These are phyloP conservation scores for Dissophora ornata DNA, from an alignment of 192 early-diverging fungal species.

Conservation along the genomic window DNA sequence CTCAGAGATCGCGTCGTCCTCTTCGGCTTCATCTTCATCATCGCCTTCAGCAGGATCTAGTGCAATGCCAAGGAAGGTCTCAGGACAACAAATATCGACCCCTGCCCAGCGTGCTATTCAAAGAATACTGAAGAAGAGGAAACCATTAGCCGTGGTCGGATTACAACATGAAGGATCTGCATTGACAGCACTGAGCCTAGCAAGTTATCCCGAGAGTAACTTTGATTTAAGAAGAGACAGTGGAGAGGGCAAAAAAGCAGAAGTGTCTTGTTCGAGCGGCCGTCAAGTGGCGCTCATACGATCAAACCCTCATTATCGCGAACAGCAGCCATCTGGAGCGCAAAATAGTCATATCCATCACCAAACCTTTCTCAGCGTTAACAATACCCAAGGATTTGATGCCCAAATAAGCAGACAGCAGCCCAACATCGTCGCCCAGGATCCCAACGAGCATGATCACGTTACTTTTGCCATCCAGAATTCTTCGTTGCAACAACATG, in stretches of 20 bases:
- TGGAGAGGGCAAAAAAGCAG: neutral
- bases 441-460: conserved; percentile 24
- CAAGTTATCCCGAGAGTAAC: conserved; percentile 5
- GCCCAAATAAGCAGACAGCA: neutral
- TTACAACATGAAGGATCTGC: conserved; percentile 47
- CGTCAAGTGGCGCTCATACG: conserved; percentile 8
- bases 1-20: neutral
- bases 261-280: neutral
- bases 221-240: neutral
- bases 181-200: conserved; percentile 28
- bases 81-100: conserved; percentile 6
- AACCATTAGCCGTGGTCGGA: conserved; percentile 29
- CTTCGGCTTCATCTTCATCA: neutral
- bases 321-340: neutral
- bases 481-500: neutral
- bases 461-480: conserved; percentile 21
- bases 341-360: no score
- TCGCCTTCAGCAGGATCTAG: neutral
- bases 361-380: no score
- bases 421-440: conserved; percentile 40
- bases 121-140: conserved; percentile 17
- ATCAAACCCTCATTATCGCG: conserved; percentile 46
- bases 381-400: no score
- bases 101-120: conserved; percentile 24
- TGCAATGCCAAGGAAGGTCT: neutral